These are phyloP conservation scores for Rhodotorula sp. DNA, from an alignment of 1,284 basidiomycete species.

Conservation along the genomic window DNA sequence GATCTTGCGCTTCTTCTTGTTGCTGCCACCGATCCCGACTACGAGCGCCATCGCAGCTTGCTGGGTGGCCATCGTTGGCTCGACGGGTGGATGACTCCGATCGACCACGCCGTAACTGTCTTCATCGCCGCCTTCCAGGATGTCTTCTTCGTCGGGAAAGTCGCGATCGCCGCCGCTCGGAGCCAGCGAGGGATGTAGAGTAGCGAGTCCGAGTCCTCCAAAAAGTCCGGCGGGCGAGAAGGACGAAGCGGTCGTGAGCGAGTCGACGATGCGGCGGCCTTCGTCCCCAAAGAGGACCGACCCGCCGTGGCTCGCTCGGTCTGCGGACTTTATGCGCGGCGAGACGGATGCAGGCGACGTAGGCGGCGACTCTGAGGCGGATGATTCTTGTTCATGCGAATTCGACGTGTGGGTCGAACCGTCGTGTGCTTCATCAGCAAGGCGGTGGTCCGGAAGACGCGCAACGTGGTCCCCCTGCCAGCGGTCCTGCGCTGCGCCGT, in stretches of 20 bases:
- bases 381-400: slow-evolving; percentile 5
- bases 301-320: neutral
- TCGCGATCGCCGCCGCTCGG: slow-evolving; percentile 2
- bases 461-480: neutral
- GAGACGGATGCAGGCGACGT: slow-evolving; percentile 11
- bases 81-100: slow-evolving; percentile 28
- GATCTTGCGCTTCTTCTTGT: slow-evolving; percentile 43
- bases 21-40: slow-evolving; percentile 20
- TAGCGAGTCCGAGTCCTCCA: slow-evolving; percentile 32
- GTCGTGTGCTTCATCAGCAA: neutral
- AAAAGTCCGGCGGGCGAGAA: slow-evolving; percentile 36
- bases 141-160: slow-evolving; percentile 25
- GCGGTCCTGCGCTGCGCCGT: slow-evolving; percentile 7
- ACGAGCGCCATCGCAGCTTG: slow-evolving; percentile 11
- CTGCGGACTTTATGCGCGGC: neutral
- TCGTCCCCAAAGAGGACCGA: slow-evolving; percentile 28
- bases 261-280: slow-evolving; percentile 24
- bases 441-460: slow-evolving; percentile 8
- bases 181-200: slow-evolving; percentile 19
- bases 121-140: slow-evolving; percentile 27
- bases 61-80: slow-evolving; percentile 14
- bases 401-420: slow-evolving; percentile 13
- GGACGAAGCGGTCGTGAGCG: slow-evolving; percentile 29
- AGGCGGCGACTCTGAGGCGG: slow-evolving; percentile 15
- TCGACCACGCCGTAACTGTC: slow-evolving; percentile 33